phyloP scores from a whole-genome alignment of 2,329 filamentous ascomycete genomes.

The Fusarium miscanthi region DNA sequence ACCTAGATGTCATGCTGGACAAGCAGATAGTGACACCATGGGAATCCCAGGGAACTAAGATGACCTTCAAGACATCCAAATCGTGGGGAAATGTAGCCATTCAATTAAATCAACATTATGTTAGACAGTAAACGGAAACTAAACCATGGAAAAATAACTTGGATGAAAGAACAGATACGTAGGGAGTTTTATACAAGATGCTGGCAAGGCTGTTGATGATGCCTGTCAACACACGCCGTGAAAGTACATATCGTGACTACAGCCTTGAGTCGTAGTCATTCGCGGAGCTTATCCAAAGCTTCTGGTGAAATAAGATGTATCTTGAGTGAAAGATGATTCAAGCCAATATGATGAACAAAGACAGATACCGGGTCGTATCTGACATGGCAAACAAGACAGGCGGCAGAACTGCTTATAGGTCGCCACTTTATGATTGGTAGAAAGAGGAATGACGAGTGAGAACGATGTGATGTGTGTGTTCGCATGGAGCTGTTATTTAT shows the following conservation, averaged over 20 bases:
- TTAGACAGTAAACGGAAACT: neutral
- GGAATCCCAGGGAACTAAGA: neutral
- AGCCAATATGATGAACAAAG: neutral
- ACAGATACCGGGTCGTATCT: neutral
- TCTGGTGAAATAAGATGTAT: neutral
- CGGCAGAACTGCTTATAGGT: neutral
- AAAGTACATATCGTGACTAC: neutral
- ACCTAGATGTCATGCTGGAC: neutral
- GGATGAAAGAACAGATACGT: neutral
- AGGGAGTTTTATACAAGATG: neutral
- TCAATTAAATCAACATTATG: neutral
- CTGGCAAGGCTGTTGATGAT: neutral
- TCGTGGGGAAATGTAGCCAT: neutral
- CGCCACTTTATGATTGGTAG: neutral
- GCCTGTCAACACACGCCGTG: neutral
- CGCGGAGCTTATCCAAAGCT: neutral
- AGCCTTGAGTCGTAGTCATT: neutral
- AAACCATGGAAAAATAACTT: neutral
- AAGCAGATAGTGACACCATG: neutral
- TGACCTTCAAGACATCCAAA: neutral
- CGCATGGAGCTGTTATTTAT: neutral
- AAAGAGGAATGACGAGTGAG: neutral
- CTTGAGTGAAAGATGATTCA: neutral
- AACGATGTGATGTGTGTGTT: neutral
- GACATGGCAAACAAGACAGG: neutral